Base-by-base conservation (phyloP, 225 moss, liverwort and hornwort genomes). In the Pleurozium schreberi region DNA sequence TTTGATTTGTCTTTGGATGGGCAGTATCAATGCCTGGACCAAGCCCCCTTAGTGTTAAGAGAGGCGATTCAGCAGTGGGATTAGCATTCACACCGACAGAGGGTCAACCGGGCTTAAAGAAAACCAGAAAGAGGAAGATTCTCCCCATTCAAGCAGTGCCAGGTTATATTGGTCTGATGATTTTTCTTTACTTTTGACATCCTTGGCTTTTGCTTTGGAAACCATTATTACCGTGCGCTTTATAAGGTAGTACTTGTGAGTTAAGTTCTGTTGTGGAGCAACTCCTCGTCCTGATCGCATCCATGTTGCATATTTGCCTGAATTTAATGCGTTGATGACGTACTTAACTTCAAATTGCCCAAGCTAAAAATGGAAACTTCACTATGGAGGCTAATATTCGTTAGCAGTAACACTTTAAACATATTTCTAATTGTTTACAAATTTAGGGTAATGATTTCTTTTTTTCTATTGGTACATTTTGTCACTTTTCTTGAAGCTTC, bases 21-120 rank as follows among this genome's bases (percentile, higher is more conserved):
- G 83, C 91, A 94, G 94, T 94, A 84, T 89, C 92, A 83, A 92
- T 94, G 94, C 94, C 93, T 88, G 94, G 92, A 47, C 93, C 94
- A 57, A 93, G 93, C 49, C 93, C 91, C 21, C 5, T 91, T 42
- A 26, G 88, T 86, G 87, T 88, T 26, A 93, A 88, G 89, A 88
- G 87, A 83, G 79, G 90, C 77, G 93, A 86, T 83, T 86, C 89
- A 82, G 90, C 84, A 82, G 65, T 63, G 81, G 93, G 87, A 85
- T 64, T 81, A 67, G 62, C 90, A 38, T 87, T 91, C 76, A 73
- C 89, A 78, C 87, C 78, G 19, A 90, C 92, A 62, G 94, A 93
- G 76, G 93, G 85, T 77, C 93, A 93, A 83, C 87, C 88, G 33
- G 71, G 90, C 47, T 90, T 85, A 9, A 94, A 92, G 91, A 90